A percentile compares a stretch with the other conserved stretches of the same genome.
Conservation (phyloP, 345 rosid genomes). For the Sonneratia caseolaris region DNA sequence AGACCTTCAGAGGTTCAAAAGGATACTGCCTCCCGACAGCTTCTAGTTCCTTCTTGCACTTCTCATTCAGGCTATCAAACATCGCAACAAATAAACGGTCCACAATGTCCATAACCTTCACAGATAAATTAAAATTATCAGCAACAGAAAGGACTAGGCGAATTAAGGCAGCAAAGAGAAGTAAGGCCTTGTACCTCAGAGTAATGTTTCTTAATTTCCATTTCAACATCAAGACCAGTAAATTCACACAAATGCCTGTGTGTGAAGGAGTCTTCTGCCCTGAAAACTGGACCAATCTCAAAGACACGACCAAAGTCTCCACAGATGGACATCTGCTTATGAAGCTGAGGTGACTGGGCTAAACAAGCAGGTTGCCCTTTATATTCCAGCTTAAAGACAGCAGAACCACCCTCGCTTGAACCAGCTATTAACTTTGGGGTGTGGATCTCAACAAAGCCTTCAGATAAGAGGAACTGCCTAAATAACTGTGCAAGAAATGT, state of each 20-base stretch:
- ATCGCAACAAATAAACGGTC: conserved; percentile 56
- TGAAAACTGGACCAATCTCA: conserved; percentile 79
- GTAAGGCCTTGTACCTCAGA: conserved; percentile 45
- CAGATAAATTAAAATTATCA: conserved; percentile 6
- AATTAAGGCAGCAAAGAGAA: background rate
- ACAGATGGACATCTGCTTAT: conserved; percentile 83
- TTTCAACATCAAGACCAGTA: conserved; percentile 81
- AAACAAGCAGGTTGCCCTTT: conserved; percentile 84
- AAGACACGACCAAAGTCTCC: conserved; percentile 71
- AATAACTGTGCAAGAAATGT: conserved; percentile 39
- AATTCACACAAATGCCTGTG: conserved; percentile 90
- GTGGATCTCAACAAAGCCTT: conserved; percentile 67
- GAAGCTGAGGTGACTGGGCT: conserved; percentile 95
- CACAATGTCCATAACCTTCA: conserved; percentile 78
- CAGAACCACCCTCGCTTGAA: conserved; percentile 92
- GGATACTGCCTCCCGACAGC: conserved; percentile 69
- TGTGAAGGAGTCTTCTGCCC: conserved; percentile 87
- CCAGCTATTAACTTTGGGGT: conserved; percentile 85
- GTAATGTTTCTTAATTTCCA: conserved; percentile 71
- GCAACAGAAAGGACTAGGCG: background rate
- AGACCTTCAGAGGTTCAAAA: conserved; percentile 78
- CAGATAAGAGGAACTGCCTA: conserved; percentile 43
- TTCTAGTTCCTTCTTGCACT: conserved; percentile 59
- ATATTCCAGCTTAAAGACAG: conserved; percentile 85
- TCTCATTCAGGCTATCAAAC: conserved; percentile 58